phyloP scores from a whole-genome alignment of 441 rosid species.

The Populus trichocarpa region DNA sequence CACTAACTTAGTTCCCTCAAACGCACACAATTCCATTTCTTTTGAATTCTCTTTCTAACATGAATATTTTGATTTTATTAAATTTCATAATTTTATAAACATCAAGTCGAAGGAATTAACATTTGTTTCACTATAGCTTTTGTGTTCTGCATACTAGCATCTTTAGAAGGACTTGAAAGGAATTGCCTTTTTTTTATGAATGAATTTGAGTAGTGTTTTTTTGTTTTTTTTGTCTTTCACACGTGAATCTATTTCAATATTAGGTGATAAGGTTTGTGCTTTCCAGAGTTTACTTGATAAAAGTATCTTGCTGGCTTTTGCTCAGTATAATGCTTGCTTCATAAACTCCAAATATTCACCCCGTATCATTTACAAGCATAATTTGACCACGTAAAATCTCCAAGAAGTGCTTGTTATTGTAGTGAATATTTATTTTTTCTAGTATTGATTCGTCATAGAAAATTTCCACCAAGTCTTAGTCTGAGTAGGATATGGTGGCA shows the following conservation, averaged over 20 bases:
- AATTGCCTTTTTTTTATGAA: neutral
- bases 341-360: neutral
- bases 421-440: neutral
- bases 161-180: neutral
- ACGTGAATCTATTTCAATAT: neutral
- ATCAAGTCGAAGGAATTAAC: neutral
- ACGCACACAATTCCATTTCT: neutral
- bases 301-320: neutral
- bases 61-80: neutral
- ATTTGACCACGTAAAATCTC: neutral
- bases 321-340: neutral
- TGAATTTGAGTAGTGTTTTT: neutral
- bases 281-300: neutral
- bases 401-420: neutral
- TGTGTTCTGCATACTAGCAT: neutral
- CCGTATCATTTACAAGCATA: neutral
- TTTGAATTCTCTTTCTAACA: neutral
- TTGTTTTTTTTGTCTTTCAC: neutral
- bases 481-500: neutral
- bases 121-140: neutral
- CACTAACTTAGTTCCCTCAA: neutral
- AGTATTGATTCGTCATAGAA: neutral
- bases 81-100: neutral
- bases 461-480: neutral
- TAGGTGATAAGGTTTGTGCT: neutral